Evolutionary conservation across 306 rosid species (phyloP).

Genomic region (Lathyrus tuberosus): DNA sequence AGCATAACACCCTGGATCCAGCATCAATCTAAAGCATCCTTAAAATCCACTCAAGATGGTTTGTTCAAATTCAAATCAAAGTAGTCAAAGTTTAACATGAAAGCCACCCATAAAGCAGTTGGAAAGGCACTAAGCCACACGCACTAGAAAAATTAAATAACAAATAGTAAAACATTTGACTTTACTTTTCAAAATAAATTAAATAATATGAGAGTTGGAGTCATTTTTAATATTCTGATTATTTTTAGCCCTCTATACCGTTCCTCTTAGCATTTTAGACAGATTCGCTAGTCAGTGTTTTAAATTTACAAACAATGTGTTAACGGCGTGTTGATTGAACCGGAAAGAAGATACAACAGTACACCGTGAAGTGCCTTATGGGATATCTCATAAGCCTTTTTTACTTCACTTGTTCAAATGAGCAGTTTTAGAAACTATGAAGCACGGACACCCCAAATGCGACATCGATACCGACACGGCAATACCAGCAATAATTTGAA

Average conservation of each 20-base stretch:
- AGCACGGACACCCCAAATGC: too few relatives aligned
- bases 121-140: background rate
- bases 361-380: too few relatives aligned
- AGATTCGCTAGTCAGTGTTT: background rate
- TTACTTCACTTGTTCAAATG: slow-evolving; percentile 3
- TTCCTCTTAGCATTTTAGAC: slow-evolving; percentile 6
- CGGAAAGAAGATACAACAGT: background rate
- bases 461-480: too few relatives aligned
- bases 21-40: slow-evolving; percentile 19
- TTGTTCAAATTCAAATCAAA: slow-evolving; percentile 12
- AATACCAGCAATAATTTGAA: too few relatives aligned
- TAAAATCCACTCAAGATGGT: slow-evolving; percentile 12
- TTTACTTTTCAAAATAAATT: slow-evolving; percentile 7
- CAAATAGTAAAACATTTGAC: background rate
- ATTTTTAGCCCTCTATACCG: background rate
- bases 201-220: background rate
- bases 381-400: background rate
- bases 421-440: slow-evolving; percentile 21
- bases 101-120: background rate
- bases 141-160: background rate
- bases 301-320: background rate
- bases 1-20: slow-evolving; percentile 22
- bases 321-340: background rate
- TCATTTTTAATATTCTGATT: background rate
- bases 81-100: slow-evolving; percentile 7